Evolutionary conservation across 169 alveolate genomes (phyloP), one percentile per base, ranked within the genome.

Genomic region (Plasmodium knowlesi): DNA sequence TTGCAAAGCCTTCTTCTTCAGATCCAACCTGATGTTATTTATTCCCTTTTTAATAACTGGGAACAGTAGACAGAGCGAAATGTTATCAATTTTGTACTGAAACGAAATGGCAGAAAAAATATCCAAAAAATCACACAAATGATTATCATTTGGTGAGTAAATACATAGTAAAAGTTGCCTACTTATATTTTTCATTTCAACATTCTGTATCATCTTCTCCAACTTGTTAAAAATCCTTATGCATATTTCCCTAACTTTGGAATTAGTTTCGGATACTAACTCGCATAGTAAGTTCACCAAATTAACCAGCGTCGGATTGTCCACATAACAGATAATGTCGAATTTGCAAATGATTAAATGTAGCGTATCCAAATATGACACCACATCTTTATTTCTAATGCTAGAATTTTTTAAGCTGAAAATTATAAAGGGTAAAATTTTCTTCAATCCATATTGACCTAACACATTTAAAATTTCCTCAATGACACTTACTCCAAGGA

Each of bases 191-290:
- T 82, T 91, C 25, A 91, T 81, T 25, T 91, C 84, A 8, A 32
- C 43, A 91, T 91, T 80, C 22, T 50, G 32, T 53, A 91, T 91
- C 74, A 46, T 72, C 22, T 91, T 91, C 82, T 91, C 95, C 54
- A 91, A 72, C 57, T 91, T 91, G 78, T 91, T 82, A 81, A 91
- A 91, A 5, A 91, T 91, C 83, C 74, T 91, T 16, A 91, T 61
- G 76, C 95, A 91, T 91, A 91, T 72, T 91, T 91, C 95, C 74
- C 67, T 91, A 9, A 91, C 89, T 50, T 91, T 91, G 8, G 83
- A 50, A 71, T 91, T 91, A 10, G 95, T 91, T 41, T 91, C 95
- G 39, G 92, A 30, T 1, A 91, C 92, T 46, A 91, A 91, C 22
- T 91, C 95, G 57, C 95, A 91, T 19, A 91, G 57, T 32, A 72